Base-by-base conservation (phyloP, 2,329 filamentous ascomycete genomes). In the Sporothrix globosa region DNA sequence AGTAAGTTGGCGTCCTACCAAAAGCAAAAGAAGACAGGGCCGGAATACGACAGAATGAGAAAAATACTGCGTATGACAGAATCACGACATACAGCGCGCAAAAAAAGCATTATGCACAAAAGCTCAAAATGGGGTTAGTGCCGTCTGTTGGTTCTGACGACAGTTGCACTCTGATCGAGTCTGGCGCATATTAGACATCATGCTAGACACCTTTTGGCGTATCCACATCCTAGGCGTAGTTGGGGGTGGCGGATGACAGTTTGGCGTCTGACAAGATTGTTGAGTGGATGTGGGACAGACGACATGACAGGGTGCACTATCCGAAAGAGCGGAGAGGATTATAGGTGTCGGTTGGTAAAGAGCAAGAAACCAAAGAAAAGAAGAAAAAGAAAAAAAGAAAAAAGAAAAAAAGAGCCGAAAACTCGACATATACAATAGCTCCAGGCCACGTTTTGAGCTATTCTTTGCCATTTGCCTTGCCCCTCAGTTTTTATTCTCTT, bases 111-210 rank as follows among this genome's bases (percentile, higher is more conserved):
- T 19, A 6, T n/a, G 17, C 17, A 50, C 48, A 19, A 19, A 54
- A 54, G 4, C 21, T 4, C 52, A 54, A 14, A 54, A 24, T 21
- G 19, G 61, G 27, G 14, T n/a, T 65, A 50, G 61, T 65, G 61
- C 27, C 44, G 44, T 50, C 61, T 65, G 61, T 65, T 65, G 60
- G 61, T 65, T 65, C 44, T 65, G 41, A 19, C 60, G 30, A 44
- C 39, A 46, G 58, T 24, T 44, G 39, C 58, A 44, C 56, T 44
- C 11, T 56, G 2, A 24, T 13, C 24, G 11, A 11, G n/a, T 53
- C 50, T 53, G 50, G 21, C 48, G n/a, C 48, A n/a, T 56, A 30
- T 30, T 2, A 30, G 27, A 30, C 27, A 30, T 30, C 27, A 30
- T 30, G 27, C 2, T 30, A 30, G 27, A 4, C 27, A 30, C 27